Evolutionary conservation across 2,329 filamentous ascomycete genomes (phyloP).

Genomic region (Lasiodiplodia hormozganensis): DNA sequence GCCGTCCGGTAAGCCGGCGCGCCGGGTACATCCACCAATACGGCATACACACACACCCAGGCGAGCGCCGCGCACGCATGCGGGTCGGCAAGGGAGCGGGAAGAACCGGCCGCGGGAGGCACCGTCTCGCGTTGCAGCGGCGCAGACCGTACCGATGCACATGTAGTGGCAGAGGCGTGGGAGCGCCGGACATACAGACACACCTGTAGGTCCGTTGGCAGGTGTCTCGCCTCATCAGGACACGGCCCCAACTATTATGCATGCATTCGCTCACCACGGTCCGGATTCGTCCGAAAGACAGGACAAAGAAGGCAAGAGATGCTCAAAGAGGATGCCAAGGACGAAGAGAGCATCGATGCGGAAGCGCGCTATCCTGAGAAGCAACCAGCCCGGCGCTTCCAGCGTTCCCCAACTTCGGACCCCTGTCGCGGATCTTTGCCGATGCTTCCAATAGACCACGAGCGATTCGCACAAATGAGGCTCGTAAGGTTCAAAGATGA

Average conservation of each 20-base stretch:
- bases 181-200: slow-evolving; percentile 1
- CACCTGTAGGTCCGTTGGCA: neutral
- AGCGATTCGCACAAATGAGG: neutral
- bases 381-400: neutral
- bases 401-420: neutral
- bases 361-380: neutral
- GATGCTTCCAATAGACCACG: neutral
- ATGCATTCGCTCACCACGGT: neutral
- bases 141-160: neutral
- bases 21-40: neutral
- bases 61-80: neutral
- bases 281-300: neutral
- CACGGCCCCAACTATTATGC: neutral
- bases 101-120: slow-evolving; percentile 12
- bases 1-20: neutral
- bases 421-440: neutral
- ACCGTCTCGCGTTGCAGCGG: slow-evolving; percentile 2
- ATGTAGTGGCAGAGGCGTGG: neutral
- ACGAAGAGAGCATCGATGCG: neutral
- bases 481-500: neutral
- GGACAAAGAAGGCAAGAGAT: neutral
- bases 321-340: neutral
- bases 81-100: neutral
- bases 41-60: neutral
- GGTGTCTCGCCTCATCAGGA: neutral